A percentile compares a stretch with the other conserved stretches of the same genome.
Evolutionary conservation across 176 grass and related monocot species (phyloP).

Genomic region (Tillandsia fasciculata): DNA sequence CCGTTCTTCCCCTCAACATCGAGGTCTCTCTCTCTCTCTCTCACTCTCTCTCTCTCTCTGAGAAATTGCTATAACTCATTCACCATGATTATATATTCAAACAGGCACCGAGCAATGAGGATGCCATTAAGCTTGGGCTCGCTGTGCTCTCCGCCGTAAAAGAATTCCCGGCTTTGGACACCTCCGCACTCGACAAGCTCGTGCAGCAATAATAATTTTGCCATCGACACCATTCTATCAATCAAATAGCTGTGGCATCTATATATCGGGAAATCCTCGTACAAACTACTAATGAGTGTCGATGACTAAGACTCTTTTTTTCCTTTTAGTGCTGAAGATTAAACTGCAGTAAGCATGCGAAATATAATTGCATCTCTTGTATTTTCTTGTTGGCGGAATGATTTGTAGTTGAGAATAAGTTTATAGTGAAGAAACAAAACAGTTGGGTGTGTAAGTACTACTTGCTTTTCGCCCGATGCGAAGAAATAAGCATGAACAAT

Average conservation of each 20-base stretch:
- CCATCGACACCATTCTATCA: neutral
- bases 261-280: neutral
- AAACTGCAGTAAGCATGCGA: too few relatives aligned
- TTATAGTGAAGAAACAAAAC: too few relatives aligned
- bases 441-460: too few relatives aligned
- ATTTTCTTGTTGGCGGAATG: too few relatives aligned
- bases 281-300: too few relatives aligned
- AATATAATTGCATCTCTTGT: too few relatives aligned
- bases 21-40: constrained; percentile 35
- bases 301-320: too few relatives aligned
- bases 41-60: neutral
- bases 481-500: too few relatives aligned
- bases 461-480: too few relatives aligned
- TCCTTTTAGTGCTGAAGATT: too few relatives aligned
- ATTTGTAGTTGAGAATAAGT: too few relatives aligned
- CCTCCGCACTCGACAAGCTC: constrained; percentile 44
- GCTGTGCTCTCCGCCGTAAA: constrained; percentile 49
- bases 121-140: constrained; percentile 57
- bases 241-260: neutral
- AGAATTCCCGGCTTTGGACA: constrained; percentile 70
- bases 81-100: neutral
- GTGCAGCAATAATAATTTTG: constrained; percentile 30
- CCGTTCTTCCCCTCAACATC: constrained; percentile 95
- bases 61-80: neutral
- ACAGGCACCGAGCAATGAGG: constrained; percentile 61